Evolutionary conservation across 176 grass and related monocot genomes (phyloP).

Genomic region (Carex parvula): DNA sequence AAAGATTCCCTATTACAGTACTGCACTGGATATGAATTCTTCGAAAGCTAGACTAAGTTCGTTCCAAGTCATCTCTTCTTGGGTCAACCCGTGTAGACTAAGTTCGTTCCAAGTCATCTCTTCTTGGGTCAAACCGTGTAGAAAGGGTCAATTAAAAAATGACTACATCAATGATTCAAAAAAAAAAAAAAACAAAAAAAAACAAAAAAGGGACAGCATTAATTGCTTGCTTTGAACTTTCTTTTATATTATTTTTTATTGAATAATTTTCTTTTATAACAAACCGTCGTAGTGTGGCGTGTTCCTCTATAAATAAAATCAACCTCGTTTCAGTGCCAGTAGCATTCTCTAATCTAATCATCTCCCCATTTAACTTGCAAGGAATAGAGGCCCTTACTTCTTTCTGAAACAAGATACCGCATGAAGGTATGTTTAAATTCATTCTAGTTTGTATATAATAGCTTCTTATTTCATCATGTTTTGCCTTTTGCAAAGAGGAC

Average conservation of each 20-base stretch:
- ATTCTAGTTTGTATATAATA: no score
- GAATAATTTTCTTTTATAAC: not conserved
- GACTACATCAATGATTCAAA: not conserved
- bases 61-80: no score
- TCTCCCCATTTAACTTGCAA: not conserved
- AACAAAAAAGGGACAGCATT: not conserved
- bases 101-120: not conserved
- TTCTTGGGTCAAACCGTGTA: not conserved
- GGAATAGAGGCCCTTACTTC: not conserved
- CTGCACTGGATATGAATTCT: no score
- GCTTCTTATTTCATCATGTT: not conserved
- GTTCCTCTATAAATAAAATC: not conserved
- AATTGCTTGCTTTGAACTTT: not conserved
- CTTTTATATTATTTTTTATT: not conserved
- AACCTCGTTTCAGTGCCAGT: not conserved
- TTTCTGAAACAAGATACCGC: not conserved
- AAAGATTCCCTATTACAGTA: no score
- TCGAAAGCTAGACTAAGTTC: no score
- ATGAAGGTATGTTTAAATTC: conserved; percentile 6
- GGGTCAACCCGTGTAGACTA: not conserved
- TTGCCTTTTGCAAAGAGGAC: not conserved
- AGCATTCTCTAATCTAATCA: not conserved
- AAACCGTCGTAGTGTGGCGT: not conserved
- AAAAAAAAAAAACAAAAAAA: not conserved
- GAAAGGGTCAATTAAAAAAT: not conserved